Conservation (phyloP, 2,329 filamentous ascomycete genomes). For the Aureobasidium zeae region DNA sequence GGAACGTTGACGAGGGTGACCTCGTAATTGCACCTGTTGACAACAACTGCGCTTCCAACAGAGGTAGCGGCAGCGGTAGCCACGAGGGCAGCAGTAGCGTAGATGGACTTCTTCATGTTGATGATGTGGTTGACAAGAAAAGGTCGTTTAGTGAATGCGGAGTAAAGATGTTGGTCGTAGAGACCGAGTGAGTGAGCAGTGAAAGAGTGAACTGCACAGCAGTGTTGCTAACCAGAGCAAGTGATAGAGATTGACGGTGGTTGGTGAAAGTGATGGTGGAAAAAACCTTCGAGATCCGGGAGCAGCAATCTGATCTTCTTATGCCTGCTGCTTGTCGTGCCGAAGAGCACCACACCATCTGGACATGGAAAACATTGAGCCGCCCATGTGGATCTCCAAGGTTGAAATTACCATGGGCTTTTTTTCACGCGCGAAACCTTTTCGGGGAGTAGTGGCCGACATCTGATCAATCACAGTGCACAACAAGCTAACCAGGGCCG, state of each 20-base stretch:
- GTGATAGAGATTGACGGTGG: conserved; percentile 22
- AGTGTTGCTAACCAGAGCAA: conserved; percentile 26
- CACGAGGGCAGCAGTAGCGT: conserved; percentile 23
- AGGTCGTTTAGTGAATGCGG: neutral
- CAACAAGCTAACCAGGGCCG: conserved; percentile 6
- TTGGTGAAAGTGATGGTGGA: conserved; percentile 19
- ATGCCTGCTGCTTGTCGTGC: conserved; percentile 9
- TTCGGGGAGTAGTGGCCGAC: conserved; percentile 13
- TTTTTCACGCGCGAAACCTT: conserved; percentile 14
- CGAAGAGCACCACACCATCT: conserved; percentile 9
- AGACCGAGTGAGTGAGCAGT: conserved; percentile 23
- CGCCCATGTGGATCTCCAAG: conserved; percentile 14
- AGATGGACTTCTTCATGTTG: conserved; percentile 22
- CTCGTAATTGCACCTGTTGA: conserved; percentile 28
- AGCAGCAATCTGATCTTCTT: conserved; percentile 18
- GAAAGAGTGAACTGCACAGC: conserved; percentile 30
- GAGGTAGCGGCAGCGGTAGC: conserved; percentile 16
- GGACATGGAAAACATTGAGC: conserved; percentile 17
- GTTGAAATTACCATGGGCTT: conserved; percentile 16
- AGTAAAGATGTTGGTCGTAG: conserved; percentile 17
- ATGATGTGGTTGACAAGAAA: conserved; percentile 14
- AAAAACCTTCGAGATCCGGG: neutral
- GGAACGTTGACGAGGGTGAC: conserved; percentile 26
- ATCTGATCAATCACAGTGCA: conserved; percentile 12
- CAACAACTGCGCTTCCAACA: conserved; percentile 24